These are phyloP conservation scores for Hortaea sp. DNA, from an alignment of 2,329 filamentous ascomycete species.

Conservation along the genomic window DNA sequence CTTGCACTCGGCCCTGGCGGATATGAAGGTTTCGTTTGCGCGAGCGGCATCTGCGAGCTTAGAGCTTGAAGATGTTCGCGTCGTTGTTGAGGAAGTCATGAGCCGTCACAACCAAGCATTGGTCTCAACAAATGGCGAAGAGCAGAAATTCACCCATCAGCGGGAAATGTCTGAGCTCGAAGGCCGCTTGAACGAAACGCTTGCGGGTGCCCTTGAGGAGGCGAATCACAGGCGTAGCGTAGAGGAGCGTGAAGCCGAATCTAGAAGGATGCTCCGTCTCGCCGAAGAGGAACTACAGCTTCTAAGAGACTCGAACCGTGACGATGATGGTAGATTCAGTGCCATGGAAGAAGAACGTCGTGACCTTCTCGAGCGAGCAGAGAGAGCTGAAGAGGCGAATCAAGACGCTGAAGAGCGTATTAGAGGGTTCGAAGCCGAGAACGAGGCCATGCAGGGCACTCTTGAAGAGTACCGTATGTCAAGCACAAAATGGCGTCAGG, in stretches of 20 bases:
- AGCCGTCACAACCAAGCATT: conserved; percentile 19
- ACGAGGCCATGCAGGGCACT: conserved; percentile 50
- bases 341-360: conserved; percentile 34
- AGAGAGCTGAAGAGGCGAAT: conserved; percentile 23
- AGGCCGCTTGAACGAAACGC: conserved; percentile 23
- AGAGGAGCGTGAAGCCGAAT: conserved; percentile 36
- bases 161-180: conserved; percentile 22
- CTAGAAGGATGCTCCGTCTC: conserved; percentile 34
- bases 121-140: conserved; percentile 19
- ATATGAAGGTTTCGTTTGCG: conserved; percentile 39
- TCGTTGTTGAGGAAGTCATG: conserved; percentile 26
- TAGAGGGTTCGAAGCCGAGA: conserved; percentile 45
- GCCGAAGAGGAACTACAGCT: conserved; percentile 41
- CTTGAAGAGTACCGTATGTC: conserved; percentile 55
- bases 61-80: conserved; percentile 34
- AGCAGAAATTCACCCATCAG: conserved; percentile 10
- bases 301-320: conserved; percentile 31
- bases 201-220: conserved; percentile 29
- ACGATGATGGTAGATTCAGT: conserved; percentile 33
- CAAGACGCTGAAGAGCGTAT: conserved; percentile 18
- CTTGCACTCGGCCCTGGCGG: conserved; percentile 37
- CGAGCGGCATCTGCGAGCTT: conserved; percentile 35
- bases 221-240: conserved; percentile 32
- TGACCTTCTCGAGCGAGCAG: conserved; percentile 29
- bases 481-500: conserved; percentile 48